Percentiles rank a stretch among this genome's conserved stretches.
phyloP scores from a whole-genome alignment of 768 basidiomycete genomes.

The Mycena haematopus region DNA sequence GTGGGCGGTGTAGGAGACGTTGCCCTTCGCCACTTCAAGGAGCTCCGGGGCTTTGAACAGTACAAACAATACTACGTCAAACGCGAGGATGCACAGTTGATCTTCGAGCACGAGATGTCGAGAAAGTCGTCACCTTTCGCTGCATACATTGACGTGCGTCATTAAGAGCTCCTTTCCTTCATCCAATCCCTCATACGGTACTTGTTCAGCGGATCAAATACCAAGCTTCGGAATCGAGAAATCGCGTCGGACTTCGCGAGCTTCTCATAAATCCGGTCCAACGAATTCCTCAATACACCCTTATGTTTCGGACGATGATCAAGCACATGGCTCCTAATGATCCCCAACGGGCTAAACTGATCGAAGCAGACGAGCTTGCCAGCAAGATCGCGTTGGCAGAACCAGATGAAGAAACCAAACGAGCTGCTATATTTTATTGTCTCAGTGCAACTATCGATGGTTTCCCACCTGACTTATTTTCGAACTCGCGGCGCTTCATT shows the following conservation, averaged over 20 bases:
- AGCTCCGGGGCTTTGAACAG: slow-evolving; percentile 83
- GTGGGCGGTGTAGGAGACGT: slow-evolving; percentile 84
- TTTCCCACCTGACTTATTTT: slow-evolving; percentile 91
- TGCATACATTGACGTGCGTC: slow-evolving; percentile 84
- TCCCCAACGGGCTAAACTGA: slow-evolving; percentile 76
- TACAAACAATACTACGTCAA: slow-evolving; percentile 93
- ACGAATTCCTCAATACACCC: slow-evolving; percentile 91
- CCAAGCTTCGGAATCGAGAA: slow-evolving; percentile 71
- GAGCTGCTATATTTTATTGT: slow-evolving; percentile 88
- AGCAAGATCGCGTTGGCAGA: slow-evolving; percentile 92
- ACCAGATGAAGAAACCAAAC: slow-evolving; percentile 89
- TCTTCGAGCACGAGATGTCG: slow-evolving; percentile 84
- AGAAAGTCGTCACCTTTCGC: slow-evolving; percentile 84
- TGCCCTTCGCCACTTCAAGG: slow-evolving; percentile 85
- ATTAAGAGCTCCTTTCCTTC: slow-evolving; percentile 8
- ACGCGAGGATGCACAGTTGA: slow-evolving; percentile 89
- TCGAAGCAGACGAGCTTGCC: slow-evolving; percentile 87
- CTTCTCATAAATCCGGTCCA: slow-evolving; percentile 97
- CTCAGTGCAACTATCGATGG: slow-evolving; percentile 85
- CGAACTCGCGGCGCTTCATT: slow-evolving; percentile 84
- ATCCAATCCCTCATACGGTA: slow-evolving; percentile 17
- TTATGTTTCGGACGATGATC: slow-evolving; percentile 91
- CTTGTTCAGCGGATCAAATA: slow-evolving; percentile 82
- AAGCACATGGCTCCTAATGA: slow-evolving; percentile 86
- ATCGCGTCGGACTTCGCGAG: slow-evolving; percentile 88